Conservation (phyloP, 2,329 filamentous ascomycete genomes). For the Fusarium concolor region DNA sequence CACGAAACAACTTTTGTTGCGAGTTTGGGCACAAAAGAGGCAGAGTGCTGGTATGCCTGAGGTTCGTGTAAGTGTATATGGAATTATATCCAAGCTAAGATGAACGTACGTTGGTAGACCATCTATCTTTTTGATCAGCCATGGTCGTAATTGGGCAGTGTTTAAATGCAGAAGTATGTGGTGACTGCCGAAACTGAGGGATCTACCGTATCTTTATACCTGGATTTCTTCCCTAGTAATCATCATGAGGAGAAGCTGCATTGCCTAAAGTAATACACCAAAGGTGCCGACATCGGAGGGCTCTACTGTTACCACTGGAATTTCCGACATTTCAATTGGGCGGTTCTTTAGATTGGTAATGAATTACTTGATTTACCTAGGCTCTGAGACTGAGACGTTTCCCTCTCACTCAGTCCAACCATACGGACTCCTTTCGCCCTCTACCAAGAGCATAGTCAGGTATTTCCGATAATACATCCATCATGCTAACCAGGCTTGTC, state of each 20-base stretch:
- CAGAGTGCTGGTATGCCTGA: conserved; percentile 70
- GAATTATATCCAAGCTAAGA: background rate
- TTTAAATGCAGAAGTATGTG: background rate
- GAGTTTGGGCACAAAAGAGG: conserved; percentile 73
- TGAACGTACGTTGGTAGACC: conserved; percentile 45
- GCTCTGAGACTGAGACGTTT: too few relatives aligned
- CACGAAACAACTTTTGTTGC: conserved; percentile 68
- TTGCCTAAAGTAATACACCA: conserved; percentile 24
- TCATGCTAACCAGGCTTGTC: background rate
- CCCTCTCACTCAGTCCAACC: too few relatives aligned
- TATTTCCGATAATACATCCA: background rate
- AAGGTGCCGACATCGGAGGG: background rate
- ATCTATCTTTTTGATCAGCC: conserved; percentile 45
- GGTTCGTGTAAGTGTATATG: conserved; percentile 31
- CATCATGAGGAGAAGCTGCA: conserved; percentile 31
- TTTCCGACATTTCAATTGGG: background rate
- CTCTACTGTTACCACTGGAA: background rate
- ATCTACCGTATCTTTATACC: conserved; percentile 31
- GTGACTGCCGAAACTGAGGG: background rate
- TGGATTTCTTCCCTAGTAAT: conserved; percentile 1
- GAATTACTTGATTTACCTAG: too few relatives aligned
- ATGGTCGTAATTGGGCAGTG: conserved; percentile 14
- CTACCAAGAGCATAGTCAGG: too few relatives aligned
- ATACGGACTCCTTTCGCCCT: too few relatives aligned
- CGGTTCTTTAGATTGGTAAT: too few relatives aligned